Evolutionary conservation across 2,329 filamentous ascomycete species (phyloP), one percentile per base, ranked within the genome.

Genomic region (Colletotrichum sp.): DNA sequence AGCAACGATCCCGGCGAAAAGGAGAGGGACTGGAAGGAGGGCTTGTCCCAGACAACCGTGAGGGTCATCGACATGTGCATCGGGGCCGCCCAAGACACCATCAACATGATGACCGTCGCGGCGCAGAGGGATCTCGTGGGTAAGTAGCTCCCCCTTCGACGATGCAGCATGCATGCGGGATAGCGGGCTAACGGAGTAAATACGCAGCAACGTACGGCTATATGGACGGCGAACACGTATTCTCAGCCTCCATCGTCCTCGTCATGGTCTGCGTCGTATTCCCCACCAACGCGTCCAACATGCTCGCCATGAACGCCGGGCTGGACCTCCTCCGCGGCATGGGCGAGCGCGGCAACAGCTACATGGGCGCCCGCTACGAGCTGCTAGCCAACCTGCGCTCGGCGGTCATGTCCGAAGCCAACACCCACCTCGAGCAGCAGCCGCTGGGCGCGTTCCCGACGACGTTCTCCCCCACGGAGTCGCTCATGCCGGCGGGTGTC

Each of bases 331-430:
- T 91, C 7, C 83, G 83, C 10, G 82, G 84, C 36, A 91, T 91
- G 88, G 88, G 88, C 15, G 86, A 89, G 63, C 85, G 87, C 12
- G 89, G 89, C 0, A 91, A 91, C 78, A 86, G 84, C 34, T 86
- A 90, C 70, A 86, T 91, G 57, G 83, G 82, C 13, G 81, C 83
- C 8, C 80, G 84, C 15, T 83, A 84, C 62, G 78, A 82, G 66
- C 79, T 84, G 16, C 81, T 86, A 2, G 79, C 81, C 30, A 80
- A 81, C 13, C 77, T 84, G 3, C 78, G 81, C 18, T 76, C 80
- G 8, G 79, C 80, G 2, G 78, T 81, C 39, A 77, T 81, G 26
- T 79, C 81, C 15, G 64, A 39, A 18, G 52, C 22, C 6, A 59
- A 69, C n/a, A 18, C 59, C 7, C 70, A 76, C 16, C 26, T 39